Base-by-base conservation (phyloP, 805 yeast genomes). In the Lipomyces lipofer region DNA sequence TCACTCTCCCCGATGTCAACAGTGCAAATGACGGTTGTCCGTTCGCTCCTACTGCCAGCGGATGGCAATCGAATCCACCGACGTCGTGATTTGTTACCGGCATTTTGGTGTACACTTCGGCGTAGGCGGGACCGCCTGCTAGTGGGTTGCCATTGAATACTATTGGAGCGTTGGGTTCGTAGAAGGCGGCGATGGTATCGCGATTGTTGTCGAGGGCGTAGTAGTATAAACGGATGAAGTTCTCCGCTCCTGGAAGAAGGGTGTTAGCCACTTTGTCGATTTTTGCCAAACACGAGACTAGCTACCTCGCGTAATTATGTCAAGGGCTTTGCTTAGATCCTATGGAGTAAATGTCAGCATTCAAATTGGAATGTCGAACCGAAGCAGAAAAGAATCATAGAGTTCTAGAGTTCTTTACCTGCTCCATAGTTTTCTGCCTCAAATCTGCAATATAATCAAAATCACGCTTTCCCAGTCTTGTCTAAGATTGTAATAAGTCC, bases 111-210 rank as follows among this genome's bases (percentile, higher is more conserved):
- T 68, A 60, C 69, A 73, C 64, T 42, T 69, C 68, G 28, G 63
- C 49, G 48, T 72, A 67, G 9, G 70, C 68, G n/a, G 64, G 70
- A 7, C 67, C 65, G 7, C 77, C 77, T 9, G 63, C 69, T 19
- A 73, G 54, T 35, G 77, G 77, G 29, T 69, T 69, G 22, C 77
- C 77, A 57, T 73, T 71, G 71, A 73, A 74, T 13, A 74, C 72
- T 25, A 74, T 67, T 10, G 73, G 69, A 2, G 75, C 69, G 15
- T 63, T 62, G 7, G 71, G 68, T 12, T 52, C 51, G 27, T 66
- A 52, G 38, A 60, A 51, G 13, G 49, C 43, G 9, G 66, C 53
- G n/a, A 68, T 59, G 21, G 65, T 66, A 4, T 63, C 53, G 28
- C 67, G 58, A 32, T 65, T 63, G 10, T 42, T 27, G 58, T 73